Conservation (phyloP, 2,329 filamentous ascomycete species). For the Aspergillus sp. region DNA sequence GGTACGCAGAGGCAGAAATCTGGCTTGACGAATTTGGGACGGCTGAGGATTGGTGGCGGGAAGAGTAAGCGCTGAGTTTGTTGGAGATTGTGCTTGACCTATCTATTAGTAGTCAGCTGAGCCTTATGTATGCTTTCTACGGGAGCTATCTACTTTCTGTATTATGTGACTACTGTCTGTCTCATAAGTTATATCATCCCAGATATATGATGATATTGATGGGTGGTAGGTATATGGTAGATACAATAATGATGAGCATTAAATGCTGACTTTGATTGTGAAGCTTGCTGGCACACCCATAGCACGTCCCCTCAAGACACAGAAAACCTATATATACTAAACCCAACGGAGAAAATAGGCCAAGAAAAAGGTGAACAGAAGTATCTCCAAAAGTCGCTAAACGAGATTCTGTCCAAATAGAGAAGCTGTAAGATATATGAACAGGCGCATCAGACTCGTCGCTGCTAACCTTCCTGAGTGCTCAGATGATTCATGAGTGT, state of each 20-base stretch:
- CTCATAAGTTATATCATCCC: not conserved
- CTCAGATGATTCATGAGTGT: not conserved
- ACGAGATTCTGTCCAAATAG: not conserved
- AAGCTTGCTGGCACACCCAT: not conserved
- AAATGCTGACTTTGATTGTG: not conserved
- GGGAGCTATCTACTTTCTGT: not conserved
- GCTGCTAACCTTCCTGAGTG: not conserved
- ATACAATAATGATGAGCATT: not conserved
- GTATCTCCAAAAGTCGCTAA: not conserved
- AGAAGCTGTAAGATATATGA: not conserved
- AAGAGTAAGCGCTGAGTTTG: slow-evolving; percentile 45
- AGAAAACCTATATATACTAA: slow-evolving; percentile 1
- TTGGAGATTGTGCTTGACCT: not conserved
- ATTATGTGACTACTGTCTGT: not conserved
- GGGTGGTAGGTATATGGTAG: not conserved
- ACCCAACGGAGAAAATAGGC: not conserved
- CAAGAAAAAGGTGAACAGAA: not conserved
- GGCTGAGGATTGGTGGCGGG: slow-evolving; percentile 69
- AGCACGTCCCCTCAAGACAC: not conserved
- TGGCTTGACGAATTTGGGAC: slow-evolving; percentile 67
- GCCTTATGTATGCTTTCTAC: not conserved
- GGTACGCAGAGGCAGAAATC: slow-evolving; percentile 59
- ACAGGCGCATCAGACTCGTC: not conserved
- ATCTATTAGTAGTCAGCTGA: not conserved
- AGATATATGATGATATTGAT: not conserved